These are phyloP conservation scores for Fomitopsis palustris DNA, from an alignment of 1,284 basidiomycete species.

Conservation along the genomic window DNA sequence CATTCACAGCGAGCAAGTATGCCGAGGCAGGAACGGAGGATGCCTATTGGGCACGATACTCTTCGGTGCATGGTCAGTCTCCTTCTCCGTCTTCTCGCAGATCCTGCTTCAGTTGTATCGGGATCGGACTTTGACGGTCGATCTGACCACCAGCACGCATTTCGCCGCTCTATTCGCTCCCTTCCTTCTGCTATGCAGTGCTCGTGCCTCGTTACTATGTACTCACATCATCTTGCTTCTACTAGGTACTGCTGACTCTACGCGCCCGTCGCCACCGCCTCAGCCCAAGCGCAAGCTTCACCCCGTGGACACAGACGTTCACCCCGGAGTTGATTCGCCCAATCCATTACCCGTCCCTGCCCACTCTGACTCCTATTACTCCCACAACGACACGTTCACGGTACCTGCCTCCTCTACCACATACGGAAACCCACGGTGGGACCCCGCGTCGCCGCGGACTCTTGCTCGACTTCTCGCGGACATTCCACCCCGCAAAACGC, in stretches of 20 bases:
- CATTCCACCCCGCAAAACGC: slow-evolving; percentile 26
- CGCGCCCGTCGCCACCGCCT: slow-evolving; percentile 35
- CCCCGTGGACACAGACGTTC: slow-evolving; percentile 7
- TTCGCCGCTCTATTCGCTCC: neutral
- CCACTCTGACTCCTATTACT: slow-evolving; percentile 16
- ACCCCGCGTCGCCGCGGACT: slow-evolving; percentile 31
- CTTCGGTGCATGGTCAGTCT: slow-evolving; percentile 59
- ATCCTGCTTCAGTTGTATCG: neutral
- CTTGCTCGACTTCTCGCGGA: slow-evolving; percentile 26
- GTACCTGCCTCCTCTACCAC: slow-evolving; percentile 19
- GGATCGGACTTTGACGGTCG: neutral
- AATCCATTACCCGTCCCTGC: slow-evolving; percentile 20
- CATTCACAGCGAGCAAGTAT: slow-evolving; percentile 21
- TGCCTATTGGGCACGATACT: slow-evolving; percentile 73
- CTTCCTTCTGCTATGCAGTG: neutral
- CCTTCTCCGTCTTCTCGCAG: neutral
- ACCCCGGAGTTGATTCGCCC: slow-evolving; percentile 12
- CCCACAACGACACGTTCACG: slow-evolving; percentile 22
- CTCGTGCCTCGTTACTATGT: neutral
- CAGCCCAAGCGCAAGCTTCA: slow-evolving; percentile 26
- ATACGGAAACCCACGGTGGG: slow-evolving; percentile 19
- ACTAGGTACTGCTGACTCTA: slow-evolving; percentile 38
- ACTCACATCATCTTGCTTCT: neutral
- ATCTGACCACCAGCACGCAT: neutral
- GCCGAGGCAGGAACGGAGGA: slow-evolving; percentile 48